Evolutionary conservation across 306 rosid species (phyloP), one percentile per base, ranked within the genome.

Genomic region (Mimosa bimucronata): DNA sequence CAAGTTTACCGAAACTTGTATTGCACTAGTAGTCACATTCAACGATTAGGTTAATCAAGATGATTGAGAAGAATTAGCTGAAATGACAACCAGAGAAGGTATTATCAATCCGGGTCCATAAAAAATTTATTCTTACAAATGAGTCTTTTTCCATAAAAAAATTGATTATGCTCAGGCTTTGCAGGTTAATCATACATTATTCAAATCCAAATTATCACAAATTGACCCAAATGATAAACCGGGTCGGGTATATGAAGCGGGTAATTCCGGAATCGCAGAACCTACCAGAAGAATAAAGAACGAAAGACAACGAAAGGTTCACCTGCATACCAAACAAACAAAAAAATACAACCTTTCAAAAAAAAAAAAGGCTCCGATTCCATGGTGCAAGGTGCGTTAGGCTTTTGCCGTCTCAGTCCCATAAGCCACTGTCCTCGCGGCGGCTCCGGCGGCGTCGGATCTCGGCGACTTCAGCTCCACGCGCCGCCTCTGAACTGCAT

Each of bases 301-400:
- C 13, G 2, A 71, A 71, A 71, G 58, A 15, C 3, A 9, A 12
- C 7, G 19, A 68, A 70, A 11, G 15, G 12, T 23, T 10, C 15
- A 66, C 29, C 45, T 2, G 26, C 9, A 38, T 31, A 66, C 25
- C 6, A 15, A 4, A 25, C 9, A 37, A 66, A 64, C 21, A 13
- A 14, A 62, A 9, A 62, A 29, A 58, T 19, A 3, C 9, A 9
- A 3, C 19, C 11, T n/a, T 21, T 45, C n/a, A 34, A 34, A 34
- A 34, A 34, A 34, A 34, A 34, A 34, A 12, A n/a, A 73, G 50
- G 30, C 45, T 71, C 61, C 34, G 16, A 84, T 46, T 11, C 66
- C 9, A 87, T 87, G 90, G 87, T 85, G 50, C 77, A 83, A 1
- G 31, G 41, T 37, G 65, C 60, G 15, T 77, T 71, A 4, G 82